Evolutionary conservation across 306 rosid genomes (phyloP), one percentile per base, ranked within the genome.

Genomic region (Quillaja saponaria): DNA sequence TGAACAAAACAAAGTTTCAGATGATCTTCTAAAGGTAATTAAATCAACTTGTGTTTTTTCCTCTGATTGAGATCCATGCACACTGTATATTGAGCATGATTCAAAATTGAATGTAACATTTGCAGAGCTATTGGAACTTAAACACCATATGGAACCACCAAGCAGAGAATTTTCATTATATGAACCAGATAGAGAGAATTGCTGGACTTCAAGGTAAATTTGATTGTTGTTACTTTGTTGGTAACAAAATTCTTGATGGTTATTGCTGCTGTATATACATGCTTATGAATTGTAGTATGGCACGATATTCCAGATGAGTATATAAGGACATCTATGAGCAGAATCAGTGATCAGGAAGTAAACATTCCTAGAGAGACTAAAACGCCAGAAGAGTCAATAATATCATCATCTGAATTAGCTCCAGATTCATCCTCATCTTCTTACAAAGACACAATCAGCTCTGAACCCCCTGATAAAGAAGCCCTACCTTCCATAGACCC

Each of bases 371-470:
- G 63, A 61, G 82, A 71, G 34, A 61, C 74, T 15, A 78, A 63
- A 66, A 72, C 87, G 57, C 54, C 75, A 16, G 81, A 74, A 79
- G 86, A 75, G 49, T 64, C 82, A 55, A 57, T 37, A 47, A 40
- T 73, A 16, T 61, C 82, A 72, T 63, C 61, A n/a, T 66, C 86
- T 46, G 82, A 82, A 66, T 74, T 5, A 39, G 44, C 84, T 65
- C 76, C 86, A 44, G 81, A 91, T 76, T 82, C 88, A 38, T 78
- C 81, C 37, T 78, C 97, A 34, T 84, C 88, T 19, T 91, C 95
- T 61, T 76, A 77, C 81, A 80, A 82, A 75, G 67, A 76, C 60
- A 42, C 69, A 12, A 13, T 63, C n/a, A 15, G 62, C 56, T 56
- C 83, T 55, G 77, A 77, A 58, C 71, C 34, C 57, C 25, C 13